These are phyloP conservation scores for Rhododendron henanense DNA, from an alignment of 148 eudicot species.

Conservation along the genomic window DNA sequence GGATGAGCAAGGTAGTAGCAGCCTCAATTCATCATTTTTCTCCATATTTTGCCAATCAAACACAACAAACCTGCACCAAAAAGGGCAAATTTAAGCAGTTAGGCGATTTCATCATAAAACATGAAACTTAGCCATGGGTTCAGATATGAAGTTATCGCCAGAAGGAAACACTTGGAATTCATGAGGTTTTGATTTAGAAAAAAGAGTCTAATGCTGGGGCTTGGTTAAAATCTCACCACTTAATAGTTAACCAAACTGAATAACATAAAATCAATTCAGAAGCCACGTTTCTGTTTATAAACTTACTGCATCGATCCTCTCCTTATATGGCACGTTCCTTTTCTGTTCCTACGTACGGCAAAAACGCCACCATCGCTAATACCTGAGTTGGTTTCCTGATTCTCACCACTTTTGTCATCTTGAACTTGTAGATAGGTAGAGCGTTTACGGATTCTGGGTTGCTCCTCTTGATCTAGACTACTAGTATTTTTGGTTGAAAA, in stretches of 20 bases:
- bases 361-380: constrained; percentile 17
- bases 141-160: background rate
- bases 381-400: constrained; percentile 14
- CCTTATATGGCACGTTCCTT: constrained; percentile 27
- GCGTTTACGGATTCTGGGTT: background rate
- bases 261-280: background rate
- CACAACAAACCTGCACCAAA: constrained; percentile 34
- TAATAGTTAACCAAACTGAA: background rate
- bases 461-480: no score
- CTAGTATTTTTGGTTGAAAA: no score
- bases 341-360: constrained; percentile 17
- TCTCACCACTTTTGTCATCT: no score
- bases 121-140: background rate
- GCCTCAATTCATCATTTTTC: constrained; percentile 36
- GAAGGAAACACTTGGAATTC: background rate
- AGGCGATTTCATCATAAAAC: background rate
- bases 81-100: background rate
- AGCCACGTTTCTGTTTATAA: background rate
- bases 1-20: constrained; percentile 28
- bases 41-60: constrained; percentile 36
- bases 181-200: background rate
- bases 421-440: no score
- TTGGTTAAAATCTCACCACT: background rate
- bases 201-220: background rate
- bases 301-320: constrained; percentile 42